These are phyloP conservation scores for Vitis hybrid DNA, from an alignment of 177 flowering plant genomes.

Conservation along the genomic window DNA sequence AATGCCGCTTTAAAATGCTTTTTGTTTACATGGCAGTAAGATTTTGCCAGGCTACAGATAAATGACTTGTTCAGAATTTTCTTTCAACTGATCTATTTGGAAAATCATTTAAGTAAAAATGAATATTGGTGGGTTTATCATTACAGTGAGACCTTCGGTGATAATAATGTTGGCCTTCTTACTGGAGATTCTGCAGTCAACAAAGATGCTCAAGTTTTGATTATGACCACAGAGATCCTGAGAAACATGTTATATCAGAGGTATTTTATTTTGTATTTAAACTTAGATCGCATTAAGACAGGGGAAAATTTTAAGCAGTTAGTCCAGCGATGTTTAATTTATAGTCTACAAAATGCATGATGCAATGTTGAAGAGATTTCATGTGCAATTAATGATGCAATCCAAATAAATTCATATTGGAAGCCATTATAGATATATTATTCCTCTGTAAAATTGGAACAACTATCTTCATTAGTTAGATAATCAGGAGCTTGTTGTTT, in stretches of 20 bases:
- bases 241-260: slow-evolving; percentile 95
- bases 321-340: background rate
- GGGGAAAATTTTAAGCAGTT: background rate
- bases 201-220: slow-evolving; percentile 81
- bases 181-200: slow-evolving; percentile 94
- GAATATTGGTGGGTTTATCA: background rate
- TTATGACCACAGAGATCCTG: slow-evolving; percentile 96
- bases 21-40: too few relatives aligned
- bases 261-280: slow-evolving; percentile 27
- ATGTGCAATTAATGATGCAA: background rate
- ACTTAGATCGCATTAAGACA: background rate
- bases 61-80: too few relatives aligned
- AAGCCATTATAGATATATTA: too few relatives aligned
- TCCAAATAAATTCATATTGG: background rate
- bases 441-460: too few relatives aligned
- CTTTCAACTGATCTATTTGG: too few relatives aligned
- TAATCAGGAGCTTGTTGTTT: too few relatives aligned
- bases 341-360: background rate
- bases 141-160: slow-evolving; percentile 85
- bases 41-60: background rate
- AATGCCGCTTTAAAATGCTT: too few relatives aligned
- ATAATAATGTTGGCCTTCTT: slow-evolving; percentile 85
- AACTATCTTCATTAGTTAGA: too few relatives aligned
- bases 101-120: too few relatives aligned
- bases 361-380: background rate